Percentiles rank a stretch among this genome's conserved stretches.
Conservation (phyloP, 2,329 filamentous ascomycete species). For the Zopfia rhizophila region DNA sequence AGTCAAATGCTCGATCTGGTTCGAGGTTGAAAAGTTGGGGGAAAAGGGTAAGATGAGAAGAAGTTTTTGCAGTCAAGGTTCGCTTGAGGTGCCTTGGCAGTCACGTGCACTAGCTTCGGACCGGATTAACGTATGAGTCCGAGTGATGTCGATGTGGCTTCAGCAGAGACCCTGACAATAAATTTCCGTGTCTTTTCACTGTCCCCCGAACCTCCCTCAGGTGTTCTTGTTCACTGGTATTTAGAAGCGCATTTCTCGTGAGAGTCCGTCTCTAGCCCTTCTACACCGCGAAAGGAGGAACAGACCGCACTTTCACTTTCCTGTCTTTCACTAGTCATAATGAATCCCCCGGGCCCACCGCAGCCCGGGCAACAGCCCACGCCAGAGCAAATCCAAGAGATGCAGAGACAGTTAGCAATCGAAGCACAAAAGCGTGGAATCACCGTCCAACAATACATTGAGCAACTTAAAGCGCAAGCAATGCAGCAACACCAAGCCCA, state of each 20-base stretch:
- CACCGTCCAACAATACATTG: conserved; percentile 84
- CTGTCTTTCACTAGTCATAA: conserved; percentile 28
- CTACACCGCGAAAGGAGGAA: too few relatives aligned
- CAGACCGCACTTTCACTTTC: too few relatives aligned
- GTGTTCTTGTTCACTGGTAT: too few relatives aligned
- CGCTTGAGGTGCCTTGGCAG: neutral
- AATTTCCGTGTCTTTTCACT: conserved; percentile 16
- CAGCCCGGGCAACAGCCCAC: conserved; percentile 67
- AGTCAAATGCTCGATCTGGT: too few relatives aligned
- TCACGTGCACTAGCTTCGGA: conserved; percentile 1
- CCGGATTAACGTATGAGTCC: conserved; percentile 5
- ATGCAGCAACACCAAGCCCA: conserved; percentile 66
- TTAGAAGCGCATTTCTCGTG: neutral
- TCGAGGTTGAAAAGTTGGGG: too few relatives aligned
- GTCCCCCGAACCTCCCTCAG: neutral
- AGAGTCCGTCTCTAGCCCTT: too few relatives aligned
- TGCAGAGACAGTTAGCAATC: conserved; percentile 82
- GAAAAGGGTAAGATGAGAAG: too few relatives aligned
- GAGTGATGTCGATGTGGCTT: conserved; percentile 20
- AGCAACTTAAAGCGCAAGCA: conserved; percentile 62
- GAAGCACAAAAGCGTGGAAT: conserved; percentile 88
- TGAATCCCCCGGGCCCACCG: conserved; percentile 32
- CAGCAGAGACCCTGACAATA: conserved; percentile 22
- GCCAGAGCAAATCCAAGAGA: conserved; percentile 84
- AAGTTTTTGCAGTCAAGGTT: too few relatives aligned